Conservation (phyloP, 805 yeast genomes). For the Starmerella etchellsii region DNA sequence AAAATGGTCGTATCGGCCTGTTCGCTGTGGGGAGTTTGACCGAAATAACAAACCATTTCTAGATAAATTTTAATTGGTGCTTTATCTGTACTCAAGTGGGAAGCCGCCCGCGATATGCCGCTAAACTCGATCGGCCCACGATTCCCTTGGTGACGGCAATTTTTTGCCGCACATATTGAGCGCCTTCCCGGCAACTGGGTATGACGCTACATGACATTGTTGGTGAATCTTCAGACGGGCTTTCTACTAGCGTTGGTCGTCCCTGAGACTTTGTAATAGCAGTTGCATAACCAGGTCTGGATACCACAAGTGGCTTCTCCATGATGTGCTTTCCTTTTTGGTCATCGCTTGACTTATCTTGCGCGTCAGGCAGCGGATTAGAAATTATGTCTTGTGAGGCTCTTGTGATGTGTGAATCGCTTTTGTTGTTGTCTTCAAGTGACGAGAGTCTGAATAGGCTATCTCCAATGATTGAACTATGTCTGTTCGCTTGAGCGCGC, state of each 20-base stretch:
- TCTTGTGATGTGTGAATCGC: background rate
- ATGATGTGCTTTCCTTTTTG: too few species aligned
- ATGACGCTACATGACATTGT: conserved; percentile 9
- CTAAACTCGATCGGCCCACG: conserved; percentile 10
- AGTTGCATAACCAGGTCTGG: background rate
- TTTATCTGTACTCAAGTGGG: background rate
- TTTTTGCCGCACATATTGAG: conserved; percentile 3
- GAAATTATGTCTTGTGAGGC: too few species aligned
- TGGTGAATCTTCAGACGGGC: conserved; percentile 7
- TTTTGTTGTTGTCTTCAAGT: background rate
- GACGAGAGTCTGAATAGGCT: background rate
- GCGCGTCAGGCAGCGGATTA: too few species aligned
- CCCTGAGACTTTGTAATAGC: background rate
- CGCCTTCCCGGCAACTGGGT: background rate
- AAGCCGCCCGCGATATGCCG: conserved; percentile 5
- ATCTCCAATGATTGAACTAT: conserved; percentile 13
- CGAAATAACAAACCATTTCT: too few species aligned
- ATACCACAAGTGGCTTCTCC: too few species aligned
- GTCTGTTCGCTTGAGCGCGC: conserved; percentile 8
- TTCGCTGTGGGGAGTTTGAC: conserved; percentile 22
- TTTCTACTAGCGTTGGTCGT: background rate
- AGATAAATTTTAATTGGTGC: too few species aligned
- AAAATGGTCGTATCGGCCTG: conserved; percentile 41
- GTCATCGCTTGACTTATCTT: too few species aligned
- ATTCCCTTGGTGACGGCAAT: background rate